Evolutionary conservation across 192 early-diverging fungal species (phyloP), one percentile per base, ranked within the genome.

Genomic region (Coemansia aciculifera): DNA sequence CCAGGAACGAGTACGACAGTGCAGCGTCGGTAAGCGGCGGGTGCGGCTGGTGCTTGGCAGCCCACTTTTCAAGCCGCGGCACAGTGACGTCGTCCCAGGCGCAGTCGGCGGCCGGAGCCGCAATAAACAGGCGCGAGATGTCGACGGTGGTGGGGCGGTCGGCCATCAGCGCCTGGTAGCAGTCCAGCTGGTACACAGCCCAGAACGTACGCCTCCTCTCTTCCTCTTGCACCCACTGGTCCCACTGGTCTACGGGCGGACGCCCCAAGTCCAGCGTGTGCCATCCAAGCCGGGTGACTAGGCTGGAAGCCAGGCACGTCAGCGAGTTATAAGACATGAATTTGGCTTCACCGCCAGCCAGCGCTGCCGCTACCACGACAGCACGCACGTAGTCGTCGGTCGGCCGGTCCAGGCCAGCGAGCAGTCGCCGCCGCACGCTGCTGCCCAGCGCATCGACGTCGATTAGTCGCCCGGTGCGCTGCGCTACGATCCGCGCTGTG

Each of bases 311-410:
- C 56, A 81, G 68, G 27, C 74, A 70, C 7, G 74, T 63, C 48
- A 81, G 68, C 71, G 79, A 81, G 66, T 73, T 76, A 71, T 81
- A 76, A 38, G 74, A 73, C 62, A 65, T 68, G 38, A 81, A 76
- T 62, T 72, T 69, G 17, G 66, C 60, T 59, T 81, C 71, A 48
- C 71, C 68, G 40, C 74, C 79, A 2, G 71, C 57, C 48, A 70
- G 68, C 60, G 74, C 67, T 29, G 79, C 71, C 2, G 73, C 48
- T 62, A 81, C 64, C 44, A 81, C 74, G 23, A 81, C 71, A 1
- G 79, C 79, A 32, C 74, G 79, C 61, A 81, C 71, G 32, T 73
- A 81, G 68, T 81, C 79, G 17, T 73, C 37, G 12, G 79, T 76
- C 46, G 79, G 79, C 13, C 42, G 67, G 62, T 77, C 79, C 56